phyloP scores from a whole-genome alignment of 257 asterid genomes.

The Oldenlandia corymbosa region DNA sequence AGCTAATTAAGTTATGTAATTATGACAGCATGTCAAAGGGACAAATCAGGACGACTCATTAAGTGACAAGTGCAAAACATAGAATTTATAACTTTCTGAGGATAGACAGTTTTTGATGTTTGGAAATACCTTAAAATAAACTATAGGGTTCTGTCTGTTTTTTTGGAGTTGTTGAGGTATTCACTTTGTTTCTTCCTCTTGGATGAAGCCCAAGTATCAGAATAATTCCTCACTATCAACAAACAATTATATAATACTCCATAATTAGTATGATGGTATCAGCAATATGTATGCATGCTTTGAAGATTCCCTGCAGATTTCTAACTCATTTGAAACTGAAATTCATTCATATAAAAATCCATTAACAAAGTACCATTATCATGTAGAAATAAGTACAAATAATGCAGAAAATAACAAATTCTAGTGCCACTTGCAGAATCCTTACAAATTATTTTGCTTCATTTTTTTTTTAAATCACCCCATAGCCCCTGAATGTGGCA shows the following conservation, averaged over 20 bases:
- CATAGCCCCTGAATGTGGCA: neutral
- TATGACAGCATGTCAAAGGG: slow-evolving; percentile 9
- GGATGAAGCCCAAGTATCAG: slow-evolving; percentile 13
- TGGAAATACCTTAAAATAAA: neutral
- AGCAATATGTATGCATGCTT: slow-evolving; percentile 7
- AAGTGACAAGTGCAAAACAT: slow-evolving; percentile 20
- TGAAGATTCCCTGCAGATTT: neutral
- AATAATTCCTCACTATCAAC: slow-evolving; percentile 5
- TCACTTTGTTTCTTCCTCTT: slow-evolving; percentile 26
- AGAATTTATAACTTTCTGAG: slow-evolving; percentile 13
- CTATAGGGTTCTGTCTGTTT: slow-evolving; percentile 9
- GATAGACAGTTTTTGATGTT: slow-evolving; percentile 2
- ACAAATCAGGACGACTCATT: slow-evolving; percentile 21
- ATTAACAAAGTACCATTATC: too few relatives aligned
- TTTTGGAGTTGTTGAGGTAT: slow-evolving; percentile 22
- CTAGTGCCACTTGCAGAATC: neutral
- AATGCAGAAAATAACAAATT: neutral
- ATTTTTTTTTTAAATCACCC: neutral
- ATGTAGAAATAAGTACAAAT: too few relatives aligned
- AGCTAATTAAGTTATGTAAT: too few relatives aligned
- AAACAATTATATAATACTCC: neutral
- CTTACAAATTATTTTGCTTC: neutral
- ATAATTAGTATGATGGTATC: slow-evolving; percentile 6
- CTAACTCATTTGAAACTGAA: slow-evolving; percentile 3
- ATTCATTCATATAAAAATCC: neutral